Conservation (phyloP, 352 stramenopile genomes). For the Phytophthora pseudosyringae region DNA sequence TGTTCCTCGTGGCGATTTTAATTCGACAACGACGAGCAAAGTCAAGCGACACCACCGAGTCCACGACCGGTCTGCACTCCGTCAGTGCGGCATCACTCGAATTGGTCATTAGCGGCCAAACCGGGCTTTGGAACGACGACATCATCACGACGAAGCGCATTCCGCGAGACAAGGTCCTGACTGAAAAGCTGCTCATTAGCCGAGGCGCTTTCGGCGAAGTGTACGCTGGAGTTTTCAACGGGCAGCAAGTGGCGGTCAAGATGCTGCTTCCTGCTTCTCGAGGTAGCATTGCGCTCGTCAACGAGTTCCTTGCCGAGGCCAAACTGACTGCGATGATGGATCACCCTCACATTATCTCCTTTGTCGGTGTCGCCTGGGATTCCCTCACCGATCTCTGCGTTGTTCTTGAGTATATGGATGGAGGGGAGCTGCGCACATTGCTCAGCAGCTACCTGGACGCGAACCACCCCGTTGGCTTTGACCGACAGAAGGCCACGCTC, state of each 20-base stretch:
- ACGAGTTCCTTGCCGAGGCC: constrained; percentile 45
- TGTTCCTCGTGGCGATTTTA: constrained; percentile 1
- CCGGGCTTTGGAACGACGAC: constrained; percentile 41
- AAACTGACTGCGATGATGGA: constrained; percentile 43
- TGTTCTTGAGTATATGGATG: constrained; percentile 56
- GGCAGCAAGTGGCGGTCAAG: constrained; percentile 47
- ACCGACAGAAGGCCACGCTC: constrained; percentile 44
- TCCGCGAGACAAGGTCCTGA: constrained; percentile 35
- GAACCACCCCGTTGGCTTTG: constrained; percentile 25
- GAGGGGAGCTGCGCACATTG: constrained; percentile 47
- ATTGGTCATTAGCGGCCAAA: constrained; percentile 14
- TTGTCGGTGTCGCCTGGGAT: constrained; percentile 50
- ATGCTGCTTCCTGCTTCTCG: constrained; percentile 34
- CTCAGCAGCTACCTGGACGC: constrained; percentile 27
- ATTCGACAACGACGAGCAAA: constrained; percentile 14
- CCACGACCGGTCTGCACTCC: constrained; percentile 3
- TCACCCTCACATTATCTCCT: constrained; percentile 43
- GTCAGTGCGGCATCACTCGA: constrained; percentile 10
- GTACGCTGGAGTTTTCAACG: constrained; percentile 38
- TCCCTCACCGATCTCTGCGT: constrained; percentile 47
- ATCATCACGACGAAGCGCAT: constrained; percentile 38
- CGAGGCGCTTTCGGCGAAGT: constrained; percentile 49
- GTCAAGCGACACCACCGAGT: not conserved
- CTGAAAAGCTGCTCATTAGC: constrained; percentile 30
- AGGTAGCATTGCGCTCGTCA: constrained; percentile 30